Evolutionary conservation across 192 early-diverging fungal species (phyloP).

Genomic region (Chytriomyces confervae): DNA sequence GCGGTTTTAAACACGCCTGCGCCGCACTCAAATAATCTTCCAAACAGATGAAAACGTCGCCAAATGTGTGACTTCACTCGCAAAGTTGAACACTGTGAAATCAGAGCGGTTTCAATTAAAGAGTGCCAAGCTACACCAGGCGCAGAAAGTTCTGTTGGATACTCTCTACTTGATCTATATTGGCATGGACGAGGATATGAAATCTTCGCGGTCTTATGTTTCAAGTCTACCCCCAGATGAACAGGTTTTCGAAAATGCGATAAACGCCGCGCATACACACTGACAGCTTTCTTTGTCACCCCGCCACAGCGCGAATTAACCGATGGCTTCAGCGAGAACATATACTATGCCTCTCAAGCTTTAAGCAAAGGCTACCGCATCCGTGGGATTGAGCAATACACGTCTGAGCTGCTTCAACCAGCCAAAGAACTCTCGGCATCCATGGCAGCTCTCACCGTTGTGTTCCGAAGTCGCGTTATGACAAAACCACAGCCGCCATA

Average conservation of each 20-base stretch:
- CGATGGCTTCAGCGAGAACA: conserved; percentile 71
- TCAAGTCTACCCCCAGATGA: conserved; percentile 69
- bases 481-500: conserved; percentile 39
- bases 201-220: conserved; percentile 60
- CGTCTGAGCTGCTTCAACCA: conserved; percentile 57
- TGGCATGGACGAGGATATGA: conserved; percentile 48
- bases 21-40: background rate
- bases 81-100: conserved; percentile 25
- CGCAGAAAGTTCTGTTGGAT: conserved; percentile 61
- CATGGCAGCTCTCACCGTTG: conserved; percentile 62
- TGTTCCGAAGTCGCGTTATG: conserved; percentile 37
- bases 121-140: conserved; percentile 63
- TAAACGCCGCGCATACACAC: background rate
- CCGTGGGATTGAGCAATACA: conserved; percentile 67
- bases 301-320: conserved; percentile 63
- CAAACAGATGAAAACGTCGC: conserved; percentile 44
- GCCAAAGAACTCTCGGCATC: conserved; percentile 57
- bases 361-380: conserved; percentile 69
- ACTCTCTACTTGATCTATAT: conserved; percentile 58
- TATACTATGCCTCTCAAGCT: conserved; percentile 75
- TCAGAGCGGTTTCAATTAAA: conserved; percentile 35
- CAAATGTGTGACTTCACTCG: conserved; percentile 34
- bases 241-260: conserved; percentile 1
- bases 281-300: background rate
- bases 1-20: background rate